Evolutionary conservation across 139 green algal genomes (phyloP), one percentile per base, ranked within the genome.

Genomic region (Auxenochlorella pyrenoidosa): DNA sequence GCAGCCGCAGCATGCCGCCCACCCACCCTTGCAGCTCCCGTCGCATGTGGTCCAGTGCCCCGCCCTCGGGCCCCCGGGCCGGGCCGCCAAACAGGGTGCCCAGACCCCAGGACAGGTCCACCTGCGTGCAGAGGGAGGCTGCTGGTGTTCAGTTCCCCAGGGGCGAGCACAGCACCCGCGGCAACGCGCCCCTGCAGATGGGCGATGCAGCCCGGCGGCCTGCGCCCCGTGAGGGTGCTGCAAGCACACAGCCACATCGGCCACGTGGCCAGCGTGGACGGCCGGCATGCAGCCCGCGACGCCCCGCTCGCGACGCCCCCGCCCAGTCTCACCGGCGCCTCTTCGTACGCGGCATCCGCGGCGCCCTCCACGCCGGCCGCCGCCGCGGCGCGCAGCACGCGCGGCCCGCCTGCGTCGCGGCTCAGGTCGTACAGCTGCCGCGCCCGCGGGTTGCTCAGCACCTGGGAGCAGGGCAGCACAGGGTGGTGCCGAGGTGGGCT

Each of bases 351-450:
- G 12, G 79, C 79, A 5, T 43, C 66, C 0, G 63, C 82, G 0
- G 82, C 82, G 30, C 60, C 60, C 28, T 71, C 19, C 43, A 72
- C 79, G n/a, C 77, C 71, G 3, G 41, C 34, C 63, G 83, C 80
- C 5, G 89, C 86, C 22, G 88, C 88, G 5, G 34, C 66, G 2
- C 68, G 40, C 44, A 81, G 72, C 44, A 81, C 36, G n/a, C 66
- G 54, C 24, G 47, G 63, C 16, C 76, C 75, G 30, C 22, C 58
- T 24, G 59, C 18, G 26, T 87, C 68, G 0, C 82, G 51, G n/a
- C 75, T 90, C 36, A 92, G 38, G 41, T 92, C 89, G 71, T 92
- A 92, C 30, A 92, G 86, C 86, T 90, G 51, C 3, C 89, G 41
- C 26, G 79, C 41, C 5, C 78, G 84, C 2, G 54, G 30, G 34